Base-by-base conservation (phyloP, 1,139 yeast species). In the Yamadazyma buinensis region DNA sequence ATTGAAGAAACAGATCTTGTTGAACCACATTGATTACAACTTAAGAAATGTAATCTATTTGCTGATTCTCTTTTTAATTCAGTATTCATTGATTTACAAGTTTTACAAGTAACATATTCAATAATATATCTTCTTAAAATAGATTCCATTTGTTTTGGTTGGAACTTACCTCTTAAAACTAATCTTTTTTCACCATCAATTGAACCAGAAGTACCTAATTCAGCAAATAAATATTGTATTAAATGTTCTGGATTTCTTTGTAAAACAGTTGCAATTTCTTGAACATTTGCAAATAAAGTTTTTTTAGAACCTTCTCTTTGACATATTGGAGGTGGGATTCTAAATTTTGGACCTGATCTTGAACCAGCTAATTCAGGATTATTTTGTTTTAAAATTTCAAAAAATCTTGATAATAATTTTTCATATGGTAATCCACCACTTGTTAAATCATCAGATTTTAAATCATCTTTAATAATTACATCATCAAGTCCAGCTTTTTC, bases 301-400 rank as follows among this genome's bases (percentile, higher is more conserved):
- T 90, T 94, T 68, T 92, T 94, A 55, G 82, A 80, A 63, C 98
- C 97, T 70, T 92, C 99, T 72, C 98, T 88, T 64, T 84, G 85
- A 61, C 95, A 92, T 45, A 84, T 74, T 43, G 99, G 99, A 35
- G 97, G 98, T 37, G 98, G 98, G 52, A 92, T 90, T 74, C 94
- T 85, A 70, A 90, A 84, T 65, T 90, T 90, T 37, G 88, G 80
- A 32, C 95, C 95, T 29, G 88, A 74, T 64, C 95, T 81, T 59
- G 92, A 97, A 51, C 97, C 97, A 32, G 97, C 98, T 55, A 94
- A 77, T 61, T 92, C 98, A 40, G 99, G 99, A 67, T 92, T 94
- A 67, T 92, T 90, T 48, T 85, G 83, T 54, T 86, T 87, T 54
- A 94, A 76, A 45, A 90, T 82, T 38, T 71, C 66, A 69, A 88